Base-by-base conservation (phyloP, 371 early-diverging fungal genomes). In the Haplosporangium sp. region DNA sequence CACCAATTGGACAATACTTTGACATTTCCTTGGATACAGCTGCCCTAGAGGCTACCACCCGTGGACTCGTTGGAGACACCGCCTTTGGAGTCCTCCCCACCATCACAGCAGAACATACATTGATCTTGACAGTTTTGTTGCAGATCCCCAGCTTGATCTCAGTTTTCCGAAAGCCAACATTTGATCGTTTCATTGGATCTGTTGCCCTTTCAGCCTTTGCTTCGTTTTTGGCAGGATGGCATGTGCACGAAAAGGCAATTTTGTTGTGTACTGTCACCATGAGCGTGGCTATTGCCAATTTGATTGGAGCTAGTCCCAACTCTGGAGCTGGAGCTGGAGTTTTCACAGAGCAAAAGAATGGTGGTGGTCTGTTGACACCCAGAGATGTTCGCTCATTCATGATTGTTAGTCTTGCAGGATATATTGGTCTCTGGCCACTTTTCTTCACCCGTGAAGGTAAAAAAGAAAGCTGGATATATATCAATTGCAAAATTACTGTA, bases 161-260 rank as follows among this genome's bases (percentile, higher is more conserved):
- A 20, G 75, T 95, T 3, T 95, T 94, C 92, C 69, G 85, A 39
- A 78, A 86, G 15, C 95, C 96, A 4, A 91, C 89, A 0, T 86
- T 87, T 63, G 83, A 86, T 9, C 88, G 88, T n/a, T 95, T 98
- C 66, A 37, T 96, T n/a, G 84, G 91, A 19, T 84, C 92, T 0
- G 72, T 97, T 17, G 90, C 92, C 2, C 84, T 96, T 27, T 96
- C 95, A 71, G 96, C 92, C 0, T 96, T 94, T 67, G 89, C 94
- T 1, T 95, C 97, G 37, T 98, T 92, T 83, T 74, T 96, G 74
- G 97, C 97, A 84, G 98, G 98, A 20, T 98, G 97, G 97, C 99
- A 98, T 84, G 99, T 98, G 8, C 99, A 98, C 76, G 99, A 98
- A 76, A 98, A 98, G 84, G 99, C 99, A 1, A 91, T 97, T 13